Conservation (phyloP, 192 early-diverging fungal genomes). For the Geranomyces michiganensis region DNA sequence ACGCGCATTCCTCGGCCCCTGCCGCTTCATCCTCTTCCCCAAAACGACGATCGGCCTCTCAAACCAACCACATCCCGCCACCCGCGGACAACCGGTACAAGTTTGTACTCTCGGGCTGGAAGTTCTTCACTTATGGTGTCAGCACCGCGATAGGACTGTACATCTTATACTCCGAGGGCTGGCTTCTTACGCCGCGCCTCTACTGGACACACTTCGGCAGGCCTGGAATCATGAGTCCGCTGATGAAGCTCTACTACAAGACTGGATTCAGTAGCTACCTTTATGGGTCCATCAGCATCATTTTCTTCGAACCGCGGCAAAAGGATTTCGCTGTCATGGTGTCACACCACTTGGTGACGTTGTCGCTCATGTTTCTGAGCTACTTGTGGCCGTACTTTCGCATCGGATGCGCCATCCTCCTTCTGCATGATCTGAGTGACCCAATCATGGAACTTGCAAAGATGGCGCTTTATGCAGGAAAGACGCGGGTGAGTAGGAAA, state of each 20-base stretch:
- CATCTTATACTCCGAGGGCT: slow-evolving; percentile 15
- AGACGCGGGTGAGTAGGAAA: slow-evolving; percentile 36
- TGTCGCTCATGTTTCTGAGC: slow-evolving; percentile 46
- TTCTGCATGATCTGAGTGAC: slow-evolving; percentile 52
- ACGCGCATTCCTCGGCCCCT: neutral
- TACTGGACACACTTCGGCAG: slow-evolving; percentile 18
- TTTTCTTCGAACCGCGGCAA: slow-evolving; percentile 34
- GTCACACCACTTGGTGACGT: slow-evolving; percentile 46
- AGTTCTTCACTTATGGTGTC: slow-evolving; percentile 23
- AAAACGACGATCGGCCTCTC: too few relatives aligned
- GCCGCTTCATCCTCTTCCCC: too few relatives aligned
- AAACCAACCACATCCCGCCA: neutral
- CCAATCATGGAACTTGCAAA: slow-evolving; percentile 59
- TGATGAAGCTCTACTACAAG: slow-evolving; percentile 46
- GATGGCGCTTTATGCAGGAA: slow-evolving; percentile 43
- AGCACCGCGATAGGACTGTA: slow-evolving; percentile 26
- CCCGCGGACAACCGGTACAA: slow-evolving; percentile 23
- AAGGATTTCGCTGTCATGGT: slow-evolving; percentile 46
- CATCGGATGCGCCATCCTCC: slow-evolving; percentile 46
- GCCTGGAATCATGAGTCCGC: slow-evolving; percentile 16
- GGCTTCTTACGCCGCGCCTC: slow-evolving; percentile 12
- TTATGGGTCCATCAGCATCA: slow-evolving; percentile 37
- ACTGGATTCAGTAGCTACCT: slow-evolving; percentile 44
- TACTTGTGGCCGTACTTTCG: slow-evolving; percentile 46
- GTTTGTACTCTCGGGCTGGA: slow-evolving; percentile 26